Evolutionary conservation across 176 grass and related monocot genomes (phyloP), one percentile per base, ranked within the genome.

Genomic region (Juncus effusus): DNA sequence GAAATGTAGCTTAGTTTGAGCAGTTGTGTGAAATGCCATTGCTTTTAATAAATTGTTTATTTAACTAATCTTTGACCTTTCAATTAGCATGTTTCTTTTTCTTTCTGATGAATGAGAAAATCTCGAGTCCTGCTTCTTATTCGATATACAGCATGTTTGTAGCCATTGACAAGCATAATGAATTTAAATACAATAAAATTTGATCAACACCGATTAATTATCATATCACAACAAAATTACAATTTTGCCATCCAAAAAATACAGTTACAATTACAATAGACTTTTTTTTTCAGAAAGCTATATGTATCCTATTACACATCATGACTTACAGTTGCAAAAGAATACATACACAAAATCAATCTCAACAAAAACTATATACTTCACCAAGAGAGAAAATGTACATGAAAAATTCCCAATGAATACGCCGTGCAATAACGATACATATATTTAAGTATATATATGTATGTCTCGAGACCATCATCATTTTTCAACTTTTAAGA

Each of bases 191-290:
- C 44, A 47, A 2, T 6, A 6, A 47, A 47, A 47, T 47, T 72
- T 40, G 12, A 72, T 52, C 56, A 60, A 1, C 19, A 1, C 19
- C 19, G 19, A 28, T 0, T 16, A 10, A 57, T 59, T 72, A 58
- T 72, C 9, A 72, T 72, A 53, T 40, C 56, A 58, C 54, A 45
- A 45, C 66, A 55, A 56, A 42, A 56, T 40, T 70, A 70, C 39
- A 49, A 8, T 70, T 70, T 40, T 16, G 56, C 16, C 36, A 70
- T 59, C 10, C 54, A 72, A 2, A 8, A 57, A 70, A 7, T 16
- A 72, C 44, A 72, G 28, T 59, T 51, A 72, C 39, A 72, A 72
- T 72, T 72, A 72, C 69, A 72, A 72, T 40, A 28, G 9, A 72
- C 54, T 39, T 70, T 54, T 72, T 58, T 44, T 57, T 72, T 11